Conservation (phyloP, 345 rosid genomes). For the Eucalyptus cloeziana region DNA sequence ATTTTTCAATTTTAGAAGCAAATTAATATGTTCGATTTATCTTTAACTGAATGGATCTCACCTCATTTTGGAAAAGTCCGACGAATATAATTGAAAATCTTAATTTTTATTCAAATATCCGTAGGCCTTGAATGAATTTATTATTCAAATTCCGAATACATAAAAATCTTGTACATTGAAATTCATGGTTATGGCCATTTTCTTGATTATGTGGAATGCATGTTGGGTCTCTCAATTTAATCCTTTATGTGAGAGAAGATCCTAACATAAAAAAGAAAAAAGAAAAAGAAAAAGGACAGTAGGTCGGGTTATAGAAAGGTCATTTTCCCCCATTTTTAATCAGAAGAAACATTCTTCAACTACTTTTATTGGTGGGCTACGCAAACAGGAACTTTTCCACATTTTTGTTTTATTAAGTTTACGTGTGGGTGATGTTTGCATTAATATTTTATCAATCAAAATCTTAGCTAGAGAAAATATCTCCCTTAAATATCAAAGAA, state of each 20-base stretch:
- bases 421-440: not conserved
- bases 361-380: not conserved
- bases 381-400: not conserved
- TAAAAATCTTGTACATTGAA: not conserved
- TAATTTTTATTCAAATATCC: not conserved
- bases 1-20: not conserved
- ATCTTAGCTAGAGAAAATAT: not conserved
- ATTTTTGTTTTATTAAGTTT: not conserved
- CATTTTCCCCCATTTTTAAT: not conserved
- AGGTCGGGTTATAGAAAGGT: not conserved
- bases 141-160: not conserved
- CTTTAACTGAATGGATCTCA: not conserved
- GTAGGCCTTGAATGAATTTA: not conserved
- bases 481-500: not conserved
- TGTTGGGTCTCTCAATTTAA: not conserved
- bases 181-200: not conserved
- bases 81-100: not conserved
- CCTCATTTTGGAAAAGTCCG: not conserved
- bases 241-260: not conserved
- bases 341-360: not conserved
- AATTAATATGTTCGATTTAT: not conserved
- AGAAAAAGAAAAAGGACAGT: not conserved
- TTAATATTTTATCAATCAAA: not conserved
- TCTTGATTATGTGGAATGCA: not conserved
- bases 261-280: not conserved